phyloP scores from a whole-genome alignment of 192 early-diverging fungal species.

The Thoreauomyces humboldtii region DNA sequence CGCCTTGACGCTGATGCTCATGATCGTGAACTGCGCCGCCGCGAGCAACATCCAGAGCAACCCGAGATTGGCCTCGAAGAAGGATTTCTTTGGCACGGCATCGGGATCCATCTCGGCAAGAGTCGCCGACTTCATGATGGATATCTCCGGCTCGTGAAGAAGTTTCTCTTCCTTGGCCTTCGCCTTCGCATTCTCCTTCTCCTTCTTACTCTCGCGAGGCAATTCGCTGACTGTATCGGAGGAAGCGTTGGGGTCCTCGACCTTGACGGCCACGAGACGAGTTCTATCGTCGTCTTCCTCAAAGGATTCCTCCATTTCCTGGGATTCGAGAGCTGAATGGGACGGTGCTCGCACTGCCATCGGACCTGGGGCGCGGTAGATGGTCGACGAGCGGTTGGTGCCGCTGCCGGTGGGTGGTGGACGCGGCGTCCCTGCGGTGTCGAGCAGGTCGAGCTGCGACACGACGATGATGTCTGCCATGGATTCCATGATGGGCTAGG shows the following conservation, averaged over 20 bases:
- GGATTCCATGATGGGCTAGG: no score
- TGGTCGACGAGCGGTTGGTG: neutral
- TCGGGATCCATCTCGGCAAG: neutral
- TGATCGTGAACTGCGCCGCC: conserved; percentile 18
- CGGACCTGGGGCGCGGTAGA: conserved; percentile 23
- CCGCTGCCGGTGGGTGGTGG: no score
- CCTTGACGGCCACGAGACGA: neutral
- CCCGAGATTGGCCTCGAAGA: conserved; percentile 23
- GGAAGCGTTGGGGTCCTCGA: no score
- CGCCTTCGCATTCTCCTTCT: neutral
- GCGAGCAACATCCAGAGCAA: conserved; percentile 32
- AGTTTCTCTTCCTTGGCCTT: neutral
- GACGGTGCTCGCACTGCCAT: neutral
- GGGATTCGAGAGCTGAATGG: neutral
- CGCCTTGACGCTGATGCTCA: conserved; percentile 26
- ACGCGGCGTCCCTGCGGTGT: conserved; percentile 17
- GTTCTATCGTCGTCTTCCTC: no score
- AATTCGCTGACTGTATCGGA: no score
- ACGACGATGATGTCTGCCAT: conserved; percentile 17
- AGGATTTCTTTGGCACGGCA: no score
- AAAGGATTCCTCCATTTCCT: neutral
- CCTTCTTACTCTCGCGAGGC: neutral
- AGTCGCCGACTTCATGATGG: neutral
- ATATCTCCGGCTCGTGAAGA: neutral
- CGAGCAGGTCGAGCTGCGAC: conserved; percentile 26